These are phyloP conservation scores for Penicillium italicum DNA, from an alignment of 2,329 filamentous ascomycete genomes.

Conservation along the genomic window DNA sequence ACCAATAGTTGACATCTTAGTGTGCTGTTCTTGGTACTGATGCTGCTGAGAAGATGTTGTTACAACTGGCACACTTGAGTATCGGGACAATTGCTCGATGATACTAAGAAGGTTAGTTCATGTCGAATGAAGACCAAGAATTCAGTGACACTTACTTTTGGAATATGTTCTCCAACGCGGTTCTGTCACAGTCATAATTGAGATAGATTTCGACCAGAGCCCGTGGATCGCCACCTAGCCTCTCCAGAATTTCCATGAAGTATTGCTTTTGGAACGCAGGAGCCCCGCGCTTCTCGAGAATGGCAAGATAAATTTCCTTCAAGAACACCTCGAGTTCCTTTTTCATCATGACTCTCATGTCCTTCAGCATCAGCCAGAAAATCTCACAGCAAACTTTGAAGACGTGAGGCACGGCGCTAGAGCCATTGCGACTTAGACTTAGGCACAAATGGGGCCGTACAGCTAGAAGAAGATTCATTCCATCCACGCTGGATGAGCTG, in stretches of 20 bases:
- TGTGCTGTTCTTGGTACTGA: constrained; percentile 74
- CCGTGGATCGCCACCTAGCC: constrained; percentile 79
- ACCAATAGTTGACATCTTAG: constrained; percentile 55
- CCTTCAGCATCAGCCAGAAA: constrained; percentile 95
- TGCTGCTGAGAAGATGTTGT: constrained; percentile 77
- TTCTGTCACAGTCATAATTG: constrained; percentile 96
- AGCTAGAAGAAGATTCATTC: constrained; percentile 87
- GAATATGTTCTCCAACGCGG: constrained; percentile 91
- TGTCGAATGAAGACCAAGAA: not conserved
- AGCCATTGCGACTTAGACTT: constrained; percentile 89
- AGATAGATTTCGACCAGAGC: constrained; percentile 93
- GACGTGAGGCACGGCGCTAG: constrained; percentile 84
- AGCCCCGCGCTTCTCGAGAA: constrained; percentile 81
- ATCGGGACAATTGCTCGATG: constrained; percentile 87
- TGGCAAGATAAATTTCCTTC: constrained; percentile 93
- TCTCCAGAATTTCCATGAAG: constrained; percentile 79
- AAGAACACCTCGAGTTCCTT: constrained; percentile 98
- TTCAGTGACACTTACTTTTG: constrained; percentile 53
- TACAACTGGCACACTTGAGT: constrained; percentile 73
- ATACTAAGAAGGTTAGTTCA: constrained; percentile 50
- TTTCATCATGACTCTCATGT: constrained; percentile 91
- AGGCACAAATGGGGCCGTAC: constrained; percentile 96
- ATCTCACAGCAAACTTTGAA: constrained; percentile 97
- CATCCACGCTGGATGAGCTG: constrained; percentile 76
- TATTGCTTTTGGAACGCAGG: constrained; percentile 88